These are phyloP conservation scores for Neonectria neomacrospora DNA, from an alignment of 2,329 filamentous ascomycete genomes.

Conservation along the genomic window DNA sequence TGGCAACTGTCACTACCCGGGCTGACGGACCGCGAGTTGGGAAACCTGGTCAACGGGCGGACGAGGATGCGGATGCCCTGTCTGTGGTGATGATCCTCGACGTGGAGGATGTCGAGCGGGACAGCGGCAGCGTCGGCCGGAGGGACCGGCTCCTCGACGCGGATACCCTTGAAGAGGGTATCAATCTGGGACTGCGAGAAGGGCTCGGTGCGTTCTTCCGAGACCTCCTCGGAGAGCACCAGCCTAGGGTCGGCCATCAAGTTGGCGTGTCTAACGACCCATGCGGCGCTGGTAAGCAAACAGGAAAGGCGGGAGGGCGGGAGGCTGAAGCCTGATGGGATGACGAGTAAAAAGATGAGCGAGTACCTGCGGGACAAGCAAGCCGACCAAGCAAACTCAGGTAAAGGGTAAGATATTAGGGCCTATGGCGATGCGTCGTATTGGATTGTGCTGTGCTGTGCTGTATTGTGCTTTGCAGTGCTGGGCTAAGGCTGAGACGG, in stretches of 20 bases:
- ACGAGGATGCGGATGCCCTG: conserved; percentile 68
- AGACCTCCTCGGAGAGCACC: conserved; percentile 52
- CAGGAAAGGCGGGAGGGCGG: conserved; percentile 30
- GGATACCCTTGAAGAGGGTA: conserved; percentile 58
- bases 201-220: conserved; percentile 67
- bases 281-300: conserved; percentile 44
- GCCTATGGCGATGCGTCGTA: conserved; percentile 17
- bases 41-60: conserved; percentile 63
- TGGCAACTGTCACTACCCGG: conserved; percentile 67
- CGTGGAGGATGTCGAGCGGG: conserved; percentile 63
- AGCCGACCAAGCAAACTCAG: conserved; percentile 38
- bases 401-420: conserved; percentile 17
- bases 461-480: conserved; percentile 29
- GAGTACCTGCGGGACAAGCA: conserved; percentile 39
- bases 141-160: conserved; percentile 56
- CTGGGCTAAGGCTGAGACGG: conserved; percentile 36
- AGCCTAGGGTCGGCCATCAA: conserved; percentile 60
- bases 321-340: conserved; percentile 27
- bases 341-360: conserved; percentile 30
- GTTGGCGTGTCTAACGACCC: conserved; percentile 45
- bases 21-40: conserved; percentile 64
- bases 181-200: conserved; percentile 68
- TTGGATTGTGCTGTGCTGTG: conserved; percentile 28
- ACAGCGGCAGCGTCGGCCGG: conserved; percentile 55
- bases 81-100: conserved; percentile 64